These are phyloP conservation scores for Arabidopsis lyrata DNA, from an alignment of 441 rosid species.

Conservation along the genomic window DNA sequence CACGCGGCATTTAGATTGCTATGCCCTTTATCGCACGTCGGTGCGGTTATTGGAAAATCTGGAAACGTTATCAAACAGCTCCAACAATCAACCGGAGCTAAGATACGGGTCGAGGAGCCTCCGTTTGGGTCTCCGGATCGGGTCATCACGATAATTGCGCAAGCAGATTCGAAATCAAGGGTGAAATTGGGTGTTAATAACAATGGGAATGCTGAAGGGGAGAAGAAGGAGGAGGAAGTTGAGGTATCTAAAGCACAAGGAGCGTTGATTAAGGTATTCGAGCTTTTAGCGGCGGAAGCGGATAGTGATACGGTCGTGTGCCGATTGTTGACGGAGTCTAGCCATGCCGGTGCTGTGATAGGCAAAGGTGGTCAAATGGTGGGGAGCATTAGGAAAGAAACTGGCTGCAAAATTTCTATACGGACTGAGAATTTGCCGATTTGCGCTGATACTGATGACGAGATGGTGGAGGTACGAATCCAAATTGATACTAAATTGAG, in stretches of 20 bases:
- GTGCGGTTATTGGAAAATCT: constrained; percentile 88
- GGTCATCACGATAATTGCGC: constrained; percentile 65
- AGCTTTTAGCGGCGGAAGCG: constrained; percentile 73
- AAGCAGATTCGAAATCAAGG: constrained; percentile 33
- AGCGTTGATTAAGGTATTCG: constrained; percentile 83
- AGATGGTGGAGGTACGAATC: constrained; percentile 73
- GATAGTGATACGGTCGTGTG: constrained; percentile 65
- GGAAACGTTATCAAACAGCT: constrained; percentile 80
- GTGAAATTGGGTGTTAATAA: constrained; percentile 30
- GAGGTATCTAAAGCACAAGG: constrained; percentile 86
- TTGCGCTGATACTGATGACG: constrained; percentile 70
- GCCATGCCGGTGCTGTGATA: constrained; percentile 77
- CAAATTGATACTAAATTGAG: not conserved
- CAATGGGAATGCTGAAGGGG: constrained; percentile 35
- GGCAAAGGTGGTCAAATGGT: constrained; percentile 91
- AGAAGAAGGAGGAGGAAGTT: constrained; percentile 44
- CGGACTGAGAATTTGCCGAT: constrained; percentile 71
- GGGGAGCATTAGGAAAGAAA: constrained; percentile 79
- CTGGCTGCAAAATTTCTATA: constrained; percentile 72
- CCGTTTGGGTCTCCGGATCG: constrained; percentile 68
- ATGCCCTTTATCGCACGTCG: constrained; percentile 72
- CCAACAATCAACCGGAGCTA: constrained; percentile 74
- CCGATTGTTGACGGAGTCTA: constrained; percentile 74
- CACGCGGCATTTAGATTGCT: constrained; percentile 74
- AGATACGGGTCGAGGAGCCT: constrained; percentile 81